phyloP scores from a whole-genome alignment of 2,329 filamentous ascomycete species.

The Trichoderma koningiopsis region DNA sequence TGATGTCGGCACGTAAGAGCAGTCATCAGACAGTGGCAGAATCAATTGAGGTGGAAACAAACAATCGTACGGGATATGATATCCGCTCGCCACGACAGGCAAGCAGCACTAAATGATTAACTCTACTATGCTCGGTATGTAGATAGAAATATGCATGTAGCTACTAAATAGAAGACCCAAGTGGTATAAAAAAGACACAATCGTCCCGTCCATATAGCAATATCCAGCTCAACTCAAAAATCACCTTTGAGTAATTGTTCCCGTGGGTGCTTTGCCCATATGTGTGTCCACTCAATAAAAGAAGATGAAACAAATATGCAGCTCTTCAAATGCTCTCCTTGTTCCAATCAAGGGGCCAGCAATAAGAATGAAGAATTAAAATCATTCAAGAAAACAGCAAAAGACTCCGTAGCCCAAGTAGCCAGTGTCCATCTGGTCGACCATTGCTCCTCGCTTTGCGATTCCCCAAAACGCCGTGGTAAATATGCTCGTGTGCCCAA shows the following conservation, averaged over 20 bases:
- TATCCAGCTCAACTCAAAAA: constrained; percentile 10
- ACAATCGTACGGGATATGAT: neutral
- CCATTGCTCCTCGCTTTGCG: constrained; percentile 10
- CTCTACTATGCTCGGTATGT: constrained; percentile 4
- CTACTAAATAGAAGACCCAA: constrained; percentile 1
- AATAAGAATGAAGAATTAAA: neutral
- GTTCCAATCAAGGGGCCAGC: neutral
- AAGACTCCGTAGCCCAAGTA: constrained; percentile 6
- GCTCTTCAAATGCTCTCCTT: neutral
- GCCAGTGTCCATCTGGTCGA: neutral
- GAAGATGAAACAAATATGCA: neutral
- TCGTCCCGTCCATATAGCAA: neutral
- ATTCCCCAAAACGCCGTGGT: constrained; percentile 16
- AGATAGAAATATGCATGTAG: neutral
- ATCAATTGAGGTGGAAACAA: neutral
- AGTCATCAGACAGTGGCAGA: neutral
- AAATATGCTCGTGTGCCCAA: constrained; percentile 21
- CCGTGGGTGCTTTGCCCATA: neutral
- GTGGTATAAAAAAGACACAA: constrained; percentile 10
- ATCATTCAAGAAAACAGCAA: neutral
- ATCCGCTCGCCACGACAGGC: neutral
- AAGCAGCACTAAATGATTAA: neutral
- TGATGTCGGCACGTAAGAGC: neutral
- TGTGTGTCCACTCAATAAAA: neutral
- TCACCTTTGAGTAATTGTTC: neutral